phyloP scores from a whole-genome alignment of 2,329 filamentous ascomycete species.

The Claviceps sp. region DNA sequence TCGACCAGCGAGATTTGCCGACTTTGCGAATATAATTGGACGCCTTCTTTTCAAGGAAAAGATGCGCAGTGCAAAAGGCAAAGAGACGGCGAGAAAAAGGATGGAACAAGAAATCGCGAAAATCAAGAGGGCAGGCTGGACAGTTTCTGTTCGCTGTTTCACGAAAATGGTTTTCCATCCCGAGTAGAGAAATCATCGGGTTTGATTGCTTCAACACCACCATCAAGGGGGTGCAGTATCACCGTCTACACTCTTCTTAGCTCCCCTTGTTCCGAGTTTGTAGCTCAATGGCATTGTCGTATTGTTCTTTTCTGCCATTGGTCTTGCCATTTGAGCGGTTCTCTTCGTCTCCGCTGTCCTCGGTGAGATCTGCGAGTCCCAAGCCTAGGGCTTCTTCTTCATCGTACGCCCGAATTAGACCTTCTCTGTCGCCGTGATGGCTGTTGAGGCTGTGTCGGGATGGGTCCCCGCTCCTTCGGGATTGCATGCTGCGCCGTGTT shows the following conservation, averaged over 20 bases:
- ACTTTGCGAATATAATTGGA: slow-evolving; percentile 1
- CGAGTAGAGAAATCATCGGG: background rate
- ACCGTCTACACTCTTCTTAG: slow-evolving; percentile 19
- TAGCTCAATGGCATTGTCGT: slow-evolving; percentile 33
- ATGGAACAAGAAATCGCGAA: background rate
- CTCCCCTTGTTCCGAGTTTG: slow-evolving; percentile 33
- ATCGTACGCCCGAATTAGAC: slow-evolving; percentile 80
- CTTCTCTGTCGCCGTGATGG: slow-evolving; percentile 58
- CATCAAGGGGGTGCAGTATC: slow-evolving; percentile 1
- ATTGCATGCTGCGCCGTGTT: slow-evolving; percentile 88
- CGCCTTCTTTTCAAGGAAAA: background rate
- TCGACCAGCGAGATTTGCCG: slow-evolving; percentile 6
- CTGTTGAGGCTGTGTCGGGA: slow-evolving; percentile 51
- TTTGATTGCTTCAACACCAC: background rate
- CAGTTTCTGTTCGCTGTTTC: no score
- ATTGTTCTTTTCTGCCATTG: slow-evolving; percentile 30
- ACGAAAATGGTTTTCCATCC: no score
- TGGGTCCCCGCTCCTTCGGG: slow-evolving; percentile 59
- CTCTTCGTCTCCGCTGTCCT: slow-evolving; percentile 58
- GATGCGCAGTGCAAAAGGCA: slow-evolving; percentile 4
- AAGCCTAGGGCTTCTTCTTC: slow-evolving; percentile 64
- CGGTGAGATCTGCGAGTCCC: slow-evolving; percentile 64
- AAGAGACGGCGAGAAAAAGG: background rate
- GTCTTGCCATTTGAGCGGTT: slow-evolving; percentile 24
- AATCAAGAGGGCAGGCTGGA: no score